Evolutionary conservation across 129 eudicot species (phyloP).

Genomic region (Saposhnikovia divaricata): DNA sequence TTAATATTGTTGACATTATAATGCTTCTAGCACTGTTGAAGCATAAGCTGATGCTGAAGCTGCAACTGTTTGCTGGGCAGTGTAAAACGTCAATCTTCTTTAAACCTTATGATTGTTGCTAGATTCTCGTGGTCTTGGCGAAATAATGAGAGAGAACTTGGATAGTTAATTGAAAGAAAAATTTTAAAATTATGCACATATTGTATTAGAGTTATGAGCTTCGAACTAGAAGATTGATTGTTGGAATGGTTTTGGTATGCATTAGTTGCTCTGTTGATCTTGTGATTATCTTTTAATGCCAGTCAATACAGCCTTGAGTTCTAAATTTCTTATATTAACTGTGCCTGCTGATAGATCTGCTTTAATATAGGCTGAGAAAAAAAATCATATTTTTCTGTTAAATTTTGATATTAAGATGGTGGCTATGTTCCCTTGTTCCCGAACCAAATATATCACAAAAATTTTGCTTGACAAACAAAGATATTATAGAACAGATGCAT

Average conservation of each 20-base stretch:
- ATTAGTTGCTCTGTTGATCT: not conserved
- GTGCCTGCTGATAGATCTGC: not conserved
- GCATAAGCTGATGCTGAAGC: no score
- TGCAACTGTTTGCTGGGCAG: no score
- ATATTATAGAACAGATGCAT: not conserved
- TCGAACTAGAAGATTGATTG: not conserved
- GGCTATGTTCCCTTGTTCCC: not conserved
- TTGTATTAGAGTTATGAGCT: not conserved
- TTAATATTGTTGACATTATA: no score
- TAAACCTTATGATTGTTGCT: not conserved
- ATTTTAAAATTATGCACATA: not conserved
- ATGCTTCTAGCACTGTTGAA: no score
- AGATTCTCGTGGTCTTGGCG: not conserved
- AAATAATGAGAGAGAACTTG: not conserved
- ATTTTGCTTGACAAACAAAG: not conserved
- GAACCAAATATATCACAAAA: not conserved
- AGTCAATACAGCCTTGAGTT: not conserved
- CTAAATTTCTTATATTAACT: not conserved
- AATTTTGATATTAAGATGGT: not conserved
- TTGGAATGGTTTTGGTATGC: not conserved
- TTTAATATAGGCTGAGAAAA: not conserved
- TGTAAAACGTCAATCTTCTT: no score
- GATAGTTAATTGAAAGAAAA: no score
- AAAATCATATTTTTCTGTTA: not conserved
- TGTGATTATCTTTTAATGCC: no score